These are phyloP conservation scores for Cercospora sesami DNA, from an alignment of 2,329 filamentous ascomycete species.

Conservation along the genomic window DNA sequence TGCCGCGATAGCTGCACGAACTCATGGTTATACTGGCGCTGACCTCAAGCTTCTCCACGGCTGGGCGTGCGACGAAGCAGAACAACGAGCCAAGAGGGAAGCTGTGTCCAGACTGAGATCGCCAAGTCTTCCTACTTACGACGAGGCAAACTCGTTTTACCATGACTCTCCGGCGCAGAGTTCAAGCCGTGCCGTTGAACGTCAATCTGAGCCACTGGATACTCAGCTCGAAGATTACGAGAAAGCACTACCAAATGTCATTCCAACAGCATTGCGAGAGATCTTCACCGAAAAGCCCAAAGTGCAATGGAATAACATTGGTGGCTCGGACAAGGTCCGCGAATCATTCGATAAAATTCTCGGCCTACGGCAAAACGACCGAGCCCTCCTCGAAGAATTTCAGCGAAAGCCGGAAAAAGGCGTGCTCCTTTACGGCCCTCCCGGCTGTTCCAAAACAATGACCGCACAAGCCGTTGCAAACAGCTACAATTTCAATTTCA, in stretches of 20 bases:
- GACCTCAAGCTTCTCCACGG: constrained; percentile 70
- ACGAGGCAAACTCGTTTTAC: constrained; percentile 2
- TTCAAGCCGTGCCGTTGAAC: not conserved
- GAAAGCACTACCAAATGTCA: constrained; percentile 47
- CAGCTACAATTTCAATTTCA: constrained; percentile 87
- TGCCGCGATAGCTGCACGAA: constrained; percentile 66
- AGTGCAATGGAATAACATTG: constrained; percentile 83
- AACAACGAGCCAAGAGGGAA: constrained; percentile 21
- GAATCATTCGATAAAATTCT: constrained; percentile 57
- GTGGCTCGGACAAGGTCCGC: constrained; percentile 78
- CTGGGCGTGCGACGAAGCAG: constrained; percentile 35
- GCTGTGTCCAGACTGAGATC: constrained; percentile 10
- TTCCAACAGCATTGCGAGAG: constrained; percentile 83
- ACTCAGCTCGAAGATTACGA: constrained; percentile 12
- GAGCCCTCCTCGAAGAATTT: constrained; percentile 36
- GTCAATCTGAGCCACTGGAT: not conserved
- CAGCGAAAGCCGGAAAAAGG: constrained; percentile 68
- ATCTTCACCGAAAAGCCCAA: constrained; percentile 86
- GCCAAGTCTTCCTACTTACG: constrained; percentile 23
- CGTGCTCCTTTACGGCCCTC: constrained; percentile 85
- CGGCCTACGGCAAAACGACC: constrained; percentile 35
- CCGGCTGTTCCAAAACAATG: constrained; percentile 92
- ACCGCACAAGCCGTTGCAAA: constrained; percentile 88
- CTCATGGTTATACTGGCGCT: constrained; percentile 81
- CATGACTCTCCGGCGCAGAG: not conserved